A percentile compares a stretch with the other conserved stretches of the same genome.
Conservation (phyloP, 768 basidiomycete genomes). For the Grammothele lineata region DNA sequence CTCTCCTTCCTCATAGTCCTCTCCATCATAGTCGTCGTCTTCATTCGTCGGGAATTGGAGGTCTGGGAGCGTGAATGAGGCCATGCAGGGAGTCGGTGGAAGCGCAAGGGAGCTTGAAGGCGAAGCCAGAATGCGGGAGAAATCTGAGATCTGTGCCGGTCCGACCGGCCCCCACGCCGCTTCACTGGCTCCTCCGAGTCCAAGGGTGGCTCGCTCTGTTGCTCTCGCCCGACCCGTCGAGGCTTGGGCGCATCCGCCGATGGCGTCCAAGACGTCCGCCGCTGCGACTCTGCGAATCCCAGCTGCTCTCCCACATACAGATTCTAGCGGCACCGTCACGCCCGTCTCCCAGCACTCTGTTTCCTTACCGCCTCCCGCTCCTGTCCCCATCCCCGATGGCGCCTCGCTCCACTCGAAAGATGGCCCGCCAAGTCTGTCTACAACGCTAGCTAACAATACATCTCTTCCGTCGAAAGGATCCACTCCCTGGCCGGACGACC, state of each 20-base stretch:
- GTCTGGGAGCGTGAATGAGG: conserved; percentile 12
- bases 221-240: too few relatives aligned
- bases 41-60: conserved; percentile 2
- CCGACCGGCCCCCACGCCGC: too few relatives aligned
- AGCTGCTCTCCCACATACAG: too few relatives aligned
- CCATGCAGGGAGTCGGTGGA: conserved; percentile 5
- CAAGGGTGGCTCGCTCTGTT: too few relatives aligned
- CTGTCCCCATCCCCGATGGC: conserved; percentile 4
- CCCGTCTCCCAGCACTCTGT: conserved; percentile 19
- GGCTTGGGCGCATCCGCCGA: too few relatives aligned
- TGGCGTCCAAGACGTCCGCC: too few relatives aligned
- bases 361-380: conserved; percentile 1
- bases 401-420: conserved; percentile 14
- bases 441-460: conserved; percentile 3
- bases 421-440: conserved; percentile 6
- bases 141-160: too few relatives aligned
- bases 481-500: conserved; percentile 10
- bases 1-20: conserved; percentile 35
- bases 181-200: too few relatives aligned
- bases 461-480: neutral
- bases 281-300: too few relatives aligned
- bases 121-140: too few relatives aligned
- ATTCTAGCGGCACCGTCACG: conserved; percentile 20
- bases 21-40: conserved; percentile 12
- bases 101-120: too few relatives aligned